Base-by-base conservation (phyloP, 2,329 filamentous ascomycete genomes). In the Talaromyces albobiverticillius region DNA sequence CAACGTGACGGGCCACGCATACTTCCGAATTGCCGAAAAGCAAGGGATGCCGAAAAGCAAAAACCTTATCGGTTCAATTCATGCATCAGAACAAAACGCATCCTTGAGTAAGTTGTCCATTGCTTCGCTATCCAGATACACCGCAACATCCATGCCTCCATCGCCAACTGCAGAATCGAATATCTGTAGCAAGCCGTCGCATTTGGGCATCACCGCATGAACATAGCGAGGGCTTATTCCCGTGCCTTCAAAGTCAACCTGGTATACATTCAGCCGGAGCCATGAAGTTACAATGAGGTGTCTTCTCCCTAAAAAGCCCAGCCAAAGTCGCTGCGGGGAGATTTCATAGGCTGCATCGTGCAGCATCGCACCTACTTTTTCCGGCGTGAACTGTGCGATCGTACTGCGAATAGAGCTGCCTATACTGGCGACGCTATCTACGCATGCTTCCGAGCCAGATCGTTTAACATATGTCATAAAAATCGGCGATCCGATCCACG, bases 311-410 rank as follows among this genome's bases (percentile, higher is more conserved):
- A 78, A 53, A 51, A 79, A 80, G 0, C 60, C 72, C 55, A 76
- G 71, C 78, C 77, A 80, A 14, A 80, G 57, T 22, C 78, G 67
- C 62, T 80, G 77, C 0, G 78, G 77, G 10, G 69, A 70, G 10
- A 68, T 58, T 59, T 80, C 77, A 52, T 72, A 65, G 2, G 74
- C 73, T 9, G 68, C 66, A 46, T 76, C 72, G 52, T 79, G 72
- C 2, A 80, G 60, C 31, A 72, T 62, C 3, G 73, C 70, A 0
- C 65, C 68, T 2, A 80, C 61, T 0, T 68, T 67, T 4, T 67
- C 66, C 0, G 68, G 64, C 0, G 69, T 73, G 55, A 78, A 78
- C 1, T 22, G 60, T 3, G 60, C 51, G 42, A 79, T 59, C 7
- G 64, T 72, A 1, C 58, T 16, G 2, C 75, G 66, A 20, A 80